Percentiles rank a stretch among this genome's conserved stretches.
phyloP scores from a whole-genome alignment of 192 early-diverging fungal species.

The Coemansia sp. region DNA sequence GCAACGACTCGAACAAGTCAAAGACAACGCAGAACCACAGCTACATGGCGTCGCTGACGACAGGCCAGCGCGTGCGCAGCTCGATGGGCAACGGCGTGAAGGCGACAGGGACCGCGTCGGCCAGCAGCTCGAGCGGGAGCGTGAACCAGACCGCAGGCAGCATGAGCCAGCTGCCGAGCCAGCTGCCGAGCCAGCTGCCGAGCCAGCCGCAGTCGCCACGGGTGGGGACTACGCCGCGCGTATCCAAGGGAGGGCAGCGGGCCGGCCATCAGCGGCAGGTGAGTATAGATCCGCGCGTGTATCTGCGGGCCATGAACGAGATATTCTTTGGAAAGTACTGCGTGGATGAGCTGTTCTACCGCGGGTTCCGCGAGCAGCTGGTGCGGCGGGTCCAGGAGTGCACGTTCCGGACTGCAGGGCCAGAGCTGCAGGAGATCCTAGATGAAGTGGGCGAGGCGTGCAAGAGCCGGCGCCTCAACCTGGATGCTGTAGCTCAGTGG shows the following conservation, averaged over 20 bases:
- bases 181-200: constrained; percentile 8
- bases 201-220: constrained; percentile 1
- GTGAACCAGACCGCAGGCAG: constrained; percentile 22
- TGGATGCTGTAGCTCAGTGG: constrained; percentile 52
- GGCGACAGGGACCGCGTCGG: constrained; percentile 13
- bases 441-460: constrained; percentile 39
- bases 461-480: constrained; percentile 43
- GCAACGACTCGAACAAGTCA: constrained; percentile 35
- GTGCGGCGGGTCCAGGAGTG: constrained; percentile 44
- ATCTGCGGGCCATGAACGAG: constrained; percentile 43
- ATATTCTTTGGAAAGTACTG: constrained; percentile 49
- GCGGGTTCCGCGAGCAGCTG: constrained; percentile 45
- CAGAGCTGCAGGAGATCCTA: constrained; percentile 37
- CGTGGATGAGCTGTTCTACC: constrained; percentile 47
- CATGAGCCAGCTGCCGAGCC: constrained; percentile 16
- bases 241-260: constrained; percentile 1
- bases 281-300: constrained; percentile 37
- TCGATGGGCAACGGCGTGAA: constrained; percentile 15
- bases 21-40: constrained; percentile 42
- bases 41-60: constrained; percentile 46
- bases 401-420: constrained; percentile 36
- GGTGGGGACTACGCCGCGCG: background rate
- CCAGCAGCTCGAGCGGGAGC: constrained; percentile 32
- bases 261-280: constrained; percentile 23
- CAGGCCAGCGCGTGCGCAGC: constrained; percentile 33